phyloP scores from a whole-genome alignment of 2,329 filamentous ascomycete species.

The Magnaporthales sp. region DNA sequence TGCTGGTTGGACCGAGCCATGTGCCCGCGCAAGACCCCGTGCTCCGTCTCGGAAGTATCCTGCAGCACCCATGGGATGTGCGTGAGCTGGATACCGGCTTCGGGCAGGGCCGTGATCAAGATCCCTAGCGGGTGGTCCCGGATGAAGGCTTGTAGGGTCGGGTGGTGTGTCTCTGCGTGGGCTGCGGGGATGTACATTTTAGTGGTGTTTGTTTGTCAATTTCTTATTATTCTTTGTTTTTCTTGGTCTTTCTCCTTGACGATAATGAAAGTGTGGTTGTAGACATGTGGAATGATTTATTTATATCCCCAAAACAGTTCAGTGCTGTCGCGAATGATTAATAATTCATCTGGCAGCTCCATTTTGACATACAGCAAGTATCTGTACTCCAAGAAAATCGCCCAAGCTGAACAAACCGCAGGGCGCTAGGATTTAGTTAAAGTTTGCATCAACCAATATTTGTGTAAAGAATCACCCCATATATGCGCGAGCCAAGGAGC shows the following conservation, averaged over 20 bases:
- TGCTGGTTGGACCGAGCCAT: constrained; percentile 57
- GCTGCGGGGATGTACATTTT: constrained; percentile 48
- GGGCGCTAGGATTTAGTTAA: neutral
- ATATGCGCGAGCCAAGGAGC: neutral
- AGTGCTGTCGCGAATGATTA: neutral
- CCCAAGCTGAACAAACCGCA: neutral
- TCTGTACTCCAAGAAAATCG: neutral
- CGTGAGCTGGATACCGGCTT: constrained; percentile 41
- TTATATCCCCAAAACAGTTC: neutral
- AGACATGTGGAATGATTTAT: too few species aligned
- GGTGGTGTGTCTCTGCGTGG: constrained; percentile 42
- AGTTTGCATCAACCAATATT: neutral
- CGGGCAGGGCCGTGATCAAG: constrained; percentile 52
- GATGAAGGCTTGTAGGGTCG: constrained; percentile 45
- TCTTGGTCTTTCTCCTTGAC: neutral
- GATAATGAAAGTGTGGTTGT: too few species aligned
- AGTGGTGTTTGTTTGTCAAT: neutral
- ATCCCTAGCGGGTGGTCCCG: constrained; percentile 52
- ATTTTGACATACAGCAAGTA: neutral
- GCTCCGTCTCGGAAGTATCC: constrained; percentile 35
- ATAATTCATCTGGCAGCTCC: neutral
- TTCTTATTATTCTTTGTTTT: neutral
- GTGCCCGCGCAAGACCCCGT: constrained; percentile 47
- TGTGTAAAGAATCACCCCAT: neutral
- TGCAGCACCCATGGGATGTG: constrained; percentile 51